A percentile compares a stretch with the other conserved stretches of the same genome.
Evolutionary conservation across 805 yeast genomes (phyloP).

Genomic region (Saturnispora silvae): DNA sequence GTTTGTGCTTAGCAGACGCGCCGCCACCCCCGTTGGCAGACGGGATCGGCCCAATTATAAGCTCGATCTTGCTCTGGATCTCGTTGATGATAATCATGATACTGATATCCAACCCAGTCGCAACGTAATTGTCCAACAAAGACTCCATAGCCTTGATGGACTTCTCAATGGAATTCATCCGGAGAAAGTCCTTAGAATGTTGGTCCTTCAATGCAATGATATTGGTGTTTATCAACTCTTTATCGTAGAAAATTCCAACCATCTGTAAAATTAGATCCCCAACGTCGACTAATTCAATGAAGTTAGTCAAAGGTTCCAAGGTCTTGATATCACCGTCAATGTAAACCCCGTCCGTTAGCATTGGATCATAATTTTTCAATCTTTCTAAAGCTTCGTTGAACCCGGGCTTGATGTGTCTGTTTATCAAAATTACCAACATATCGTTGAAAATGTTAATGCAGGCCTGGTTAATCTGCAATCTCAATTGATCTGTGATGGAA

Average conservation of each 20-base stretch:
- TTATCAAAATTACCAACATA: constrained; percentile 51
- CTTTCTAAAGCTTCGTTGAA: constrained; percentile 71
- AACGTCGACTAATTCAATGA: constrained; percentile 82
- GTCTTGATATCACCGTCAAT: constrained; percentile 19
- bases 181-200: constrained; percentile 65
- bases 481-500: constrained; percentile 23
- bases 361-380: constrained; percentile 62
- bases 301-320: constrained; percentile 78
- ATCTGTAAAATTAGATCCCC: constrained; percentile 91
- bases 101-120: constrained; percentile 87
- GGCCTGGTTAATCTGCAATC: constrained; percentile 24
- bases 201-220: constrained; percentile 37
- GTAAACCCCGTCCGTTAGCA: constrained; percentile 17
- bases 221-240: constrained; percentile 52
- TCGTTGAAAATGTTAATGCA: constrained; percentile 58
- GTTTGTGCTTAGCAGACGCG: neutral
- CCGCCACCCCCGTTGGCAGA: neutral
- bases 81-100: constrained; percentile 82
- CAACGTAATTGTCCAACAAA: constrained; percentile 77
- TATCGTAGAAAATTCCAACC: constrained; percentile 82
- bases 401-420: constrained; percentile 72
- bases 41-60: constrained; percentile 21
- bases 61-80: constrained; percentile 26
- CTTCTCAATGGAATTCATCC: constrained; percentile 70
- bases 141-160: constrained; percentile 50